Percentiles rank a stretch among this genome's conserved stretches.
phyloP scores from a whole-genome alignment of 768 basidiomycete species.

The Holtermannia corniformis region DNA sequence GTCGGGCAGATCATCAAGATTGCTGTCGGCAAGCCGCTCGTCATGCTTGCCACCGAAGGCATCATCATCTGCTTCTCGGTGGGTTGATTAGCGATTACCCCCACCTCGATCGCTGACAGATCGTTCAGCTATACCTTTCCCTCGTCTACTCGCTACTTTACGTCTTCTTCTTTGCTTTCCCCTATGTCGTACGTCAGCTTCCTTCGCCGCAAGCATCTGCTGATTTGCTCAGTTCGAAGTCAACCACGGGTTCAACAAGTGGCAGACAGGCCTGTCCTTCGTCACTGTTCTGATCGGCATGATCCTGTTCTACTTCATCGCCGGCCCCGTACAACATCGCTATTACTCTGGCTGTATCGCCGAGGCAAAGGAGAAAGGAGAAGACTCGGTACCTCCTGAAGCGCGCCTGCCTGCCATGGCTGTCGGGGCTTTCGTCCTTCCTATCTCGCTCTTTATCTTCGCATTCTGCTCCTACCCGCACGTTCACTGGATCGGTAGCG shows the following conservation, averaged over 20 bases:
- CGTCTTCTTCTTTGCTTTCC: conserved; percentile 27
- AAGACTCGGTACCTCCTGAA: conserved; percentile 15
- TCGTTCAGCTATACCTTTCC: conserved; percentile 24
- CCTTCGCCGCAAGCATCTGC: too few relatives aligned
- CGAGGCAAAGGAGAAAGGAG: conserved; percentile 25
- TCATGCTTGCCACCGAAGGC: conserved; percentile 23
- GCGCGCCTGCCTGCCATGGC: conserved; percentile 31
- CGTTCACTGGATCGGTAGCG: conserved; percentile 61
- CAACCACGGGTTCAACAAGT: conserved; percentile 16
- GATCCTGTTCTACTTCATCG: neutral
- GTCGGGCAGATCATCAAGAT: conserved; percentile 45
- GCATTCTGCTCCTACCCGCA: conserved; percentile 59
- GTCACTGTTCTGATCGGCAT: conserved; percentile 20
- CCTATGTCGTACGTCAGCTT: too few relatives aligned
- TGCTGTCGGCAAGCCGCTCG: conserved; percentile 60
- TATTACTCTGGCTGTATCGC: conserved; percentile 14
- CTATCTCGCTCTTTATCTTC: conserved; percentile 57
- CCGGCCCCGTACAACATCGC: conserved; percentile 15
- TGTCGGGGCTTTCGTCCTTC: conserved; percentile 45
- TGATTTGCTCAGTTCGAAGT: too few relatives aligned
- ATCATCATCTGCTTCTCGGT: conserved; percentile 27
- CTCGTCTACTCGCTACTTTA: conserved; percentile 32
- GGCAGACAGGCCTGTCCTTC: conserved; percentile 23
- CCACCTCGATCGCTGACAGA: too few relatives aligned
- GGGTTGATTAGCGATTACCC: too few relatives aligned